These are phyloP conservation scores for Catunica adiposa DNA, from an alignment of 2,329 filamentous ascomycete species.

Conservation along the genomic window DNA sequence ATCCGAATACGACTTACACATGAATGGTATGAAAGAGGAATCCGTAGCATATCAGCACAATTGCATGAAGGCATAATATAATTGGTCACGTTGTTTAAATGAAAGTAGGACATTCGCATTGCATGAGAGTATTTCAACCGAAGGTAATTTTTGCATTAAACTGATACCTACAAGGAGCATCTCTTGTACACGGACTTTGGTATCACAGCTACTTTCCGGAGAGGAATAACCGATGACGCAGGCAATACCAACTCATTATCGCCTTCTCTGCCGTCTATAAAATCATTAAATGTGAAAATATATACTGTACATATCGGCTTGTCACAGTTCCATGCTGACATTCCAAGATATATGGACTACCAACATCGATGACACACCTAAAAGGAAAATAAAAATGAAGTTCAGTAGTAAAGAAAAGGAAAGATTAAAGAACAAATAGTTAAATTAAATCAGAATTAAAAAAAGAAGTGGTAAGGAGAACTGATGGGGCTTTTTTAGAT, in stretches of 20 bases:
- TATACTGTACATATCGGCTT: constrained; percentile 9
- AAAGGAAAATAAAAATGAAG: no score
- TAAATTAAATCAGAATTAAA: neutral
- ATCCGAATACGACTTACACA: constrained; percentile 9
- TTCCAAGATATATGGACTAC: no score
- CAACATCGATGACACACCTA: no score
- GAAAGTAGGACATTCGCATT: neutral
- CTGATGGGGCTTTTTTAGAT: constrained; percentile 7
- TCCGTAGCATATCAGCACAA: no score
- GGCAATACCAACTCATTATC: no score
- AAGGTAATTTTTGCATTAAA: constrained; percentile 10
- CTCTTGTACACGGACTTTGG: no score
- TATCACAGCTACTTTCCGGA: no score
- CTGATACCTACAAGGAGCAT: neutral
- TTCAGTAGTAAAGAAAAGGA: neutral
- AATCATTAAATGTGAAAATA: constrained; percentile 7
- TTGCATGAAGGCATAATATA: no score
- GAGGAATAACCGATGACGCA: no score
- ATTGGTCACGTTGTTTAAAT: no score
- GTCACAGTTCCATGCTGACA: no score
- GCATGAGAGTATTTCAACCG: neutral
- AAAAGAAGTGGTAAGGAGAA: neutral
- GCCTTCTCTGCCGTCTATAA: constrained; percentile 5
- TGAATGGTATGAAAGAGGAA: neutral
- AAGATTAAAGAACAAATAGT: constrained; percentile 2